phyloP scores from a whole-genome alignment of 148 eudicot genomes.

The Spergularia bocconei region DNA sequence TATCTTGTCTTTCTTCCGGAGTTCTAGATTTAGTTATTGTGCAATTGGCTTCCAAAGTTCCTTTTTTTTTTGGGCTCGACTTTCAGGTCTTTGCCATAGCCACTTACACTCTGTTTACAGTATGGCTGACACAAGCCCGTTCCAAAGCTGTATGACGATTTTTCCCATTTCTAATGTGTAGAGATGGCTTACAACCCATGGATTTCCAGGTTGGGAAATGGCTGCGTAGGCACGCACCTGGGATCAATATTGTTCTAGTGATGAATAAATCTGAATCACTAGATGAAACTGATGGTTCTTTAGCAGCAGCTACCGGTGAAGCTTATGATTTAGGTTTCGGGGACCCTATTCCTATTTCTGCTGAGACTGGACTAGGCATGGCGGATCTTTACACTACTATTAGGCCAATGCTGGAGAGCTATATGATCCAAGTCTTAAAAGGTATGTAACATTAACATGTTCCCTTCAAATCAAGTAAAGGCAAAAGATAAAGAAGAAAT shows the following conservation, averaged over 20 bases:
- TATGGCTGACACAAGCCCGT: background rate
- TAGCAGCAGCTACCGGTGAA: conserved; percentile 78
- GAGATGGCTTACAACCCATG: conserved; percentile 96
- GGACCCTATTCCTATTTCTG: conserved; percentile 90
- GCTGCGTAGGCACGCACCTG: conserved; percentile 81
- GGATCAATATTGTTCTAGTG: conserved; percentile 67
- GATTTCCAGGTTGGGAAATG: conserved; percentile 99
- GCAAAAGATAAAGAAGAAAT: background rate
- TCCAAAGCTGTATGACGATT: conserved; percentile 3
- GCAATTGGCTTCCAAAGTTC: background rate
- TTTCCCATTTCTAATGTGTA: conserved; percentile 24
- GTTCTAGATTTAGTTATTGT: background rate
- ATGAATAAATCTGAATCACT: conserved; percentile 95
- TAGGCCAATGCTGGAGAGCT: conserved; percentile 66
- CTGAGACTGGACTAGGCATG: conserved; percentile 97
- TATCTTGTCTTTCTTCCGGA: background rate
- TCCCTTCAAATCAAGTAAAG: background rate
- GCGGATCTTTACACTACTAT: conserved; percentile 59
- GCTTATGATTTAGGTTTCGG: conserved; percentile 90
- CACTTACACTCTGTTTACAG: background rate
- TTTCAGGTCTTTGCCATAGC: background rate
- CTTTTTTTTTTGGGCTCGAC: background rate
- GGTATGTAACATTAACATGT: conserved; percentile 34
- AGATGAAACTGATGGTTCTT: conserved; percentile 60
- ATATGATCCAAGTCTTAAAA: conserved; percentile 43